Evolutionary conservation across 2,329 filamentous ascomycete species (phyloP).

Genomic region (Calonectria pteridis): DNA sequence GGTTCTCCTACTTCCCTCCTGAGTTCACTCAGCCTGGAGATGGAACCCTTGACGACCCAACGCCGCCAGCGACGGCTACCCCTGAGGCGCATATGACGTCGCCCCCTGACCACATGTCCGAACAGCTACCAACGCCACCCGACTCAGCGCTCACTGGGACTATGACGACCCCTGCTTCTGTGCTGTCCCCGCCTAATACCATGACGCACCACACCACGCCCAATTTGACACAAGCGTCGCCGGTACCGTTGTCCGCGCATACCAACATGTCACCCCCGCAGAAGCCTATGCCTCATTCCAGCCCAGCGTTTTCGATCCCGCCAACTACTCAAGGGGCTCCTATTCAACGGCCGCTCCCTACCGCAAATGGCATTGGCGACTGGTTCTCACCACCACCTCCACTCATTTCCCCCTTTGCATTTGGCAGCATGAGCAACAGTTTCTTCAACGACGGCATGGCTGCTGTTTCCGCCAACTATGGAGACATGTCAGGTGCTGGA

Average conservation of each 20-base stretch:
- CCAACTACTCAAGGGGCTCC: conserved; percentile 51
- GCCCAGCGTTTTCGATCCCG: conserved; percentile 56
- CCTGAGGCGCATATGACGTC: conserved; percentile 46
- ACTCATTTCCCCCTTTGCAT: conserved; percentile 66
- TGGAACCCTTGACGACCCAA: conserved; percentile 49
- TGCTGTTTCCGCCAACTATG: conserved; percentile 43
- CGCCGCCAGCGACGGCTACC: conserved; percentile 48
- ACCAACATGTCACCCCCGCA: conserved; percentile 50
- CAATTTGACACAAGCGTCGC: conserved; percentile 46
- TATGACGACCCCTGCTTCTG: conserved; percentile 47
- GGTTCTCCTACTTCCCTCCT: conserved; percentile 75
- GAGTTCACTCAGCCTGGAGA: conserved; percentile 58
- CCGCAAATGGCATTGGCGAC: conserved; percentile 57
- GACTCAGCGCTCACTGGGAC: conserved; percentile 54
- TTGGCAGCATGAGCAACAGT: conserved; percentile 55
- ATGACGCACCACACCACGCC: conserved; percentile 49
- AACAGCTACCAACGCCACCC: conserved; percentile 58
- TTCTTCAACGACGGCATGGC: conserved; percentile 56
- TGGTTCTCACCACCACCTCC: conserved; percentile 68
- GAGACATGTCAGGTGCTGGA: conserved; percentile 45
- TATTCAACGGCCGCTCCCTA: conserved; percentile 59
- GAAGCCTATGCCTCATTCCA: conserved; percentile 42
- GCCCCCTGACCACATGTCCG: conserved; percentile 46
- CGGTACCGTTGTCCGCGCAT: conserved; percentile 41
- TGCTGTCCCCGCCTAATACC: conserved; percentile 54